Conservation (phyloP, 352 stramenopile species). For the Phytophthora litchii region DNA sequence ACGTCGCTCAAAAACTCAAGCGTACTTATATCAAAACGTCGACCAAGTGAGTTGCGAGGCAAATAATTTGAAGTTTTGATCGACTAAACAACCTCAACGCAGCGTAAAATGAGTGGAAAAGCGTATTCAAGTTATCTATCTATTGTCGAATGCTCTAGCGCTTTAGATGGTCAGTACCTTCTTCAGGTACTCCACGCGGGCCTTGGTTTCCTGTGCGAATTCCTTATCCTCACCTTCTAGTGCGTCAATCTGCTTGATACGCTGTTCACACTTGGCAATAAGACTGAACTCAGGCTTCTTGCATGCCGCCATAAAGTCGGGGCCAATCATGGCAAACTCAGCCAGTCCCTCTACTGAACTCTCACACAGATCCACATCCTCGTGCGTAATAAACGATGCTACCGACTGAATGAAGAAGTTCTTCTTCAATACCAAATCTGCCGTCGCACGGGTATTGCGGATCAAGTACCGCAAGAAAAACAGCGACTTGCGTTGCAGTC, state of each 20-base stretch:
- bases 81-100: not conserved
- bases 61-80: not conserved
- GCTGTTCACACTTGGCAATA: conserved; percentile 50
- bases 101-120: conserved; percentile 8
- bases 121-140: conserved; percentile 35
- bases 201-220: conserved; percentile 67
- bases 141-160: conserved; percentile 17
- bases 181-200: conserved; percentile 58
- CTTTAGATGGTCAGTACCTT: conserved; percentile 39
- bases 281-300: conserved; percentile 57
- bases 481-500: conserved; percentile 81
- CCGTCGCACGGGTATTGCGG: conserved; percentile 59
- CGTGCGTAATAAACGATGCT: conserved; percentile 53
- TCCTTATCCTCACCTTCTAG: conserved; percentile 74
- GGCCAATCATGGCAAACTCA: conserved; percentile 68
- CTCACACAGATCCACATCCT: conserved; percentile 86
- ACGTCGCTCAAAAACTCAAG: conserved; percentile 86
- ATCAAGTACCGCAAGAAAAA: conserved; percentile 88
- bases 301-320: conserved; percentile 63
- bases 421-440: conserved; percentile 47
- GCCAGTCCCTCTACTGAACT: conserved; percentile 69
- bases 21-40: conserved; percentile 74
- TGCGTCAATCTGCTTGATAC: conserved; percentile 66
- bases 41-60: conserved; percentile 16
- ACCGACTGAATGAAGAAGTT: conserved; percentile 56